Evolutionary conservation across 2,329 filamentous ascomycete species (phyloP).

Genomic region (Neopestalotiopsis sp.): DNA sequence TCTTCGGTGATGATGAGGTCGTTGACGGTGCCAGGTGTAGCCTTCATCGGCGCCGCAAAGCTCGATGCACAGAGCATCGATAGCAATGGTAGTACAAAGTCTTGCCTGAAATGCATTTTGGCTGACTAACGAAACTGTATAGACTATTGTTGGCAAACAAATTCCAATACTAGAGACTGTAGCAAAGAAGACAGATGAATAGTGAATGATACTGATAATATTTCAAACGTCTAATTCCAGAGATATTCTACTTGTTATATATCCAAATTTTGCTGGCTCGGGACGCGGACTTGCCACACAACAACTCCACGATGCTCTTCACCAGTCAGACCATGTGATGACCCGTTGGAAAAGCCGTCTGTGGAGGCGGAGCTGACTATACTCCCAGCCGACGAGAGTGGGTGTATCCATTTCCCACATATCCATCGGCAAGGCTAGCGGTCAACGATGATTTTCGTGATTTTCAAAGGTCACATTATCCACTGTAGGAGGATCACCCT

Average conservation of each 20-base stretch:
- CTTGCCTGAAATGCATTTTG: not conserved
- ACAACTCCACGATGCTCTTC: not conserved
- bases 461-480: not conserved
- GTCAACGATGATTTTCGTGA: slow-evolving; percentile 1
- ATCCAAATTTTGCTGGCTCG: not conserved
- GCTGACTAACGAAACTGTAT: not conserved
- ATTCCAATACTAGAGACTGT: not conserved
- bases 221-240: not conserved
- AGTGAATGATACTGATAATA: not conserved
- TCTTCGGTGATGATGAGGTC: slow-evolving; percentile 13
- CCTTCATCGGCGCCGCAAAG: slow-evolving; percentile 1
- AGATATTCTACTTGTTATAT: not conserved
- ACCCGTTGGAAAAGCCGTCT: not conserved
- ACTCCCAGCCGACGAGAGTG: not conserved
- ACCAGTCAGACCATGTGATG: not conserved
- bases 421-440: not conserved
- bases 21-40: slow-evolving; percentile 3
- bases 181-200: not conserved
- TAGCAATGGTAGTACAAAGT: not conserved
- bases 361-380: not conserved
- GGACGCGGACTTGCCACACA: not conserved
- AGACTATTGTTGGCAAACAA: not conserved
- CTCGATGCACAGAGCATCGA: not conserved
- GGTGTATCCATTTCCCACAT: not conserved
- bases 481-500: not conserved